Evolutionary conservation across 73 alveolate species (phyloP).

Genomic region (Paramecium sexaurelia): DNA sequence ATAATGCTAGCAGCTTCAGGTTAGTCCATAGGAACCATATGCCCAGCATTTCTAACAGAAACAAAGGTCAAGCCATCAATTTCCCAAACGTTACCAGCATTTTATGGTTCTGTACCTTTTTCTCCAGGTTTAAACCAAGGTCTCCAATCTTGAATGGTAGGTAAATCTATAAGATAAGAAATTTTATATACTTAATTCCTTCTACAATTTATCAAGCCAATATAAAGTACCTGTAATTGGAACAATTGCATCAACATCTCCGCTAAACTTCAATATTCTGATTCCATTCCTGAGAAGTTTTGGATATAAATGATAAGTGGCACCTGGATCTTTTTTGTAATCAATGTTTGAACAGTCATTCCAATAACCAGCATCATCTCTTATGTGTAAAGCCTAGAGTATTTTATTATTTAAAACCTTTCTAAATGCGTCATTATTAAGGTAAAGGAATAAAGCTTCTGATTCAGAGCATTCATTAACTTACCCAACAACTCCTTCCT

Average conservation of each 20-base stretch:
- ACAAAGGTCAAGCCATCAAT: conserved; percentile 51
- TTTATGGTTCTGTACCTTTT: not conserved
- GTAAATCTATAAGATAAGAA: not conserved
- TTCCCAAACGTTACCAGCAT: conserved; percentile 47
- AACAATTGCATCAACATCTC: conserved; percentile 28
- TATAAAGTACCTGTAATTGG: conserved; percentile 54
- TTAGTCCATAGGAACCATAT: conserved; percentile 93
- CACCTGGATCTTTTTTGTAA: conserved; percentile 55
- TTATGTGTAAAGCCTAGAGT: not conserved
- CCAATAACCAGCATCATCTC: not conserved
- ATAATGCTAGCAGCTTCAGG: conserved; percentile 79
- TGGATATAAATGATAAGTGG: conserved; percentile 53
- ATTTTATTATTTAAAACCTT: not conserved
- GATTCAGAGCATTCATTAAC: conserved; percentile 34
- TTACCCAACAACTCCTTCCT: not conserved
- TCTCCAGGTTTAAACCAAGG: conserved; percentile 50
- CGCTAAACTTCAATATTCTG: conserved; percentile 73
- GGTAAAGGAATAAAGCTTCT: not conserved
- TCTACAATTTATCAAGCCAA: conserved; percentile 21
- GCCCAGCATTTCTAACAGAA: conserved; percentile 85
- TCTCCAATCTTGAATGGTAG: conserved; percentile 41
- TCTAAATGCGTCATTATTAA: not conserved
- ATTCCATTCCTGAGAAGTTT: conserved; percentile 52
- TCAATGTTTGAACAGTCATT: not conserved
- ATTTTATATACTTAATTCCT: not conserved